Evolutionary conservation across 331 rosid genomes (phyloP).

Genomic region (Ulmus americana): DNA sequence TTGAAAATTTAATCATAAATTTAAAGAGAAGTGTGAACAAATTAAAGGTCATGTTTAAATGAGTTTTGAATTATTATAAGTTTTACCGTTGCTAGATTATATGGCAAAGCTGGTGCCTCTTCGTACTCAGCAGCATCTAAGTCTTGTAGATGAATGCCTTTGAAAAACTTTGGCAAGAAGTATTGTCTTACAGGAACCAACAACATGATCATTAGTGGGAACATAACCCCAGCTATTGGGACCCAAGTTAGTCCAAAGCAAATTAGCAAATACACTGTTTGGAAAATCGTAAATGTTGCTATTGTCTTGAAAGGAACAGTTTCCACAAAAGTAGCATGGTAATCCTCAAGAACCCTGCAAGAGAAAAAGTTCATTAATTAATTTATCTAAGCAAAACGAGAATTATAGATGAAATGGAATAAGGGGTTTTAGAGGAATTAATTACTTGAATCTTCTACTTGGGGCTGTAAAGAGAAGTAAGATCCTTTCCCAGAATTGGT

Average conservation of each 20-base stretch:
- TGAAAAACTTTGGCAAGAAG: conserved; percentile 79
- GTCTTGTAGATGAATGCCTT: conserved; percentile 95
- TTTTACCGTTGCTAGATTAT: conserved; percentile 64
- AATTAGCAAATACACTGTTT: conserved; percentile 62
- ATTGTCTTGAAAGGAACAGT: conserved; percentile 90
- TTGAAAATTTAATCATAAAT: background rate
- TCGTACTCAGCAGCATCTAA: conserved; percentile 92
- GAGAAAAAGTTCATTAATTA: background rate
- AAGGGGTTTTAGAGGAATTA: background rate
- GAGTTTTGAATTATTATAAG: background rate
- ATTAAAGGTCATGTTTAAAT: background rate
- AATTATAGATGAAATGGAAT: background rate
- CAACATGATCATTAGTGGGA: conserved; percentile 94
- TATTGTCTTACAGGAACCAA: conserved; percentile 85
- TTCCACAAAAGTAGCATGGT: conserved; percentile 91
- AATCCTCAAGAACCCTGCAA: conserved; percentile 88
- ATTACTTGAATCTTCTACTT: conserved; percentile 88
- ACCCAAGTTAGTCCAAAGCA: conserved; percentile 98
- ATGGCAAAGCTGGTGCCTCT: conserved; percentile 79
- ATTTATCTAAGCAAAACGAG: background rate
- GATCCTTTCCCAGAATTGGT: conserved; percentile 98
- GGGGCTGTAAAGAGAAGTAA: conserved; percentile 88
- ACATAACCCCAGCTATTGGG: conserved; percentile 94
- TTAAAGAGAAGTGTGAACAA: background rate
- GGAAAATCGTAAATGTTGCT: conserved; percentile 69